These are phyloP conservation scores for Triticum turgidum DNA, from an alignment of 176 grass and related monocot genomes.

Conservation along the genomic window DNA sequence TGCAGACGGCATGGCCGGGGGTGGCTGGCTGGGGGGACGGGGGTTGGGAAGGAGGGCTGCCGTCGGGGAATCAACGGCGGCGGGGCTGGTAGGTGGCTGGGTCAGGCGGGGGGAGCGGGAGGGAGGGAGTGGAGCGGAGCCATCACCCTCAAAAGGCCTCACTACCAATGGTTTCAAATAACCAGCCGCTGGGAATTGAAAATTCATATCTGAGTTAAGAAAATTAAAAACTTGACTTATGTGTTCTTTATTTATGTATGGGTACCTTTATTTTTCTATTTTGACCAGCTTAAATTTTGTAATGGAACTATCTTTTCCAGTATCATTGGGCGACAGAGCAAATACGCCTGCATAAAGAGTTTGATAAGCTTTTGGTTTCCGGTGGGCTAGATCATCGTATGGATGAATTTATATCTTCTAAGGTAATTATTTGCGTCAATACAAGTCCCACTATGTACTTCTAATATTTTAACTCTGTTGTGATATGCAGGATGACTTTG, in stretches of 20 bases:
- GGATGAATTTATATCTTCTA: background rate
- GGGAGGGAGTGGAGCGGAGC: too few relatives aligned
- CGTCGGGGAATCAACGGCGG: too few relatives aligned
- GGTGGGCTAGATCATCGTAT: background rate
- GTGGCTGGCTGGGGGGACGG: too few relatives aligned
- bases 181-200: background rate
- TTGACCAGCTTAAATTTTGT: background rate
- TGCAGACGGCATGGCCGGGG: too few relatives aligned
- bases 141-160: too few relatives aligned
- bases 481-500: constrained; percentile 1
- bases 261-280: background rate
- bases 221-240: background rate
- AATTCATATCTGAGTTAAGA: background rate
- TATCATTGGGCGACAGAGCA: background rate
- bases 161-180: background rate
- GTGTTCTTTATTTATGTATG: background rate
- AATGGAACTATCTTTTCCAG: background rate
- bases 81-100: too few relatives aligned
- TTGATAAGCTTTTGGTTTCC: background rate
- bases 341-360: constrained; percentile 1
- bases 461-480: background rate
- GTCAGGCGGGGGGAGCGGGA: too few relatives aligned
- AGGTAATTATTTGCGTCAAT: background rate
- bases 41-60: too few relatives aligned
- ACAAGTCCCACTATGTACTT: background rate